These are phyloP conservation scores for Volvox carteri DNA, from an alignment of 163 green algal species.

Conservation along the genomic window DNA sequence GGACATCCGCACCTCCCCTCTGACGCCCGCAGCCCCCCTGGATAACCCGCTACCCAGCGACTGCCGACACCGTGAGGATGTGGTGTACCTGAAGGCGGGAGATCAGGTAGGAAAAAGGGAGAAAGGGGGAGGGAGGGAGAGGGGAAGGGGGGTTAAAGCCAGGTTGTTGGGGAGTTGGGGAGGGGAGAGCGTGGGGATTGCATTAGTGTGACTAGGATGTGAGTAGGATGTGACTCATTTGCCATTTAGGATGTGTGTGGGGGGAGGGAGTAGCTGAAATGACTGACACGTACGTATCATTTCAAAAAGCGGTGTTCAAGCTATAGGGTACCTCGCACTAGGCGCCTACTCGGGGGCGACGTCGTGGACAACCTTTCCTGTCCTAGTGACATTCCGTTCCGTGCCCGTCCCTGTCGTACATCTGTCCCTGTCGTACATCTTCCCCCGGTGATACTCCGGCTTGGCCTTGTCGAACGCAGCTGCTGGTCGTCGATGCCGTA, in stretches of 20 bases:
- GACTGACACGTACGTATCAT: too few species aligned
- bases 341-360: too few species aligned
- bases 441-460: too few species aligned
- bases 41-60: conserved; percentile 59
- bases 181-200: not conserved
- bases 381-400: too few species aligned
- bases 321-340: too few species aligned
- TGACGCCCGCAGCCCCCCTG: conserved; percentile 13
- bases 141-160: not conserved
- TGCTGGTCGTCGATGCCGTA: not conserved
- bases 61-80: conserved; percentile 67
- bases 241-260: not conserved
- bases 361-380: too few species aligned
- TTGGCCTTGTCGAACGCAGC: not conserved
- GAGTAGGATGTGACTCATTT: too few species aligned
- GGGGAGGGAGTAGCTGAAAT: too few species aligned
- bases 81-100: conserved; percentile 58
- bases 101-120: too few species aligned
- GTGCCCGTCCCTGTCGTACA: too few species aligned
- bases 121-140: not conserved
- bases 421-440: too few species aligned
- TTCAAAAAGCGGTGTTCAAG: too few species aligned
- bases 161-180: not conserved
- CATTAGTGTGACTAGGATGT: not conserved
- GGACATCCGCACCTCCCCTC: conserved; percentile 57